Percentiles rank a stretch among this genome's conserved stretches.
phyloP scores from a whole-genome alignment of 176 grass and related monocot genomes.

The Tillandsia leiboldiana region DNA sequence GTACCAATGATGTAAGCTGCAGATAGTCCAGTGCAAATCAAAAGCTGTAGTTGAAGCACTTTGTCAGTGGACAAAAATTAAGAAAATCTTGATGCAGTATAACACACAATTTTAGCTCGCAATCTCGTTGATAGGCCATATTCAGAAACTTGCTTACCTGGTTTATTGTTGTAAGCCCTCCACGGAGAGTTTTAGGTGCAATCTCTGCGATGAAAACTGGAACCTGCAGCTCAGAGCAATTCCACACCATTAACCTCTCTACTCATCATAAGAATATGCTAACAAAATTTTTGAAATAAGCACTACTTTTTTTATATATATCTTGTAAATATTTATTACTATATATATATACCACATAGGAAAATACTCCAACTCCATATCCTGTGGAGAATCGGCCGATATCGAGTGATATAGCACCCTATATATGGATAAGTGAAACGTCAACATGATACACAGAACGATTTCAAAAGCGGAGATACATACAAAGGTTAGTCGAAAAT shows the following conservation, averaged over 20 bases:
- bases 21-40: conserved; percentile 32
- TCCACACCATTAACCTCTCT: too few species aligned
- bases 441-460: not conserved
- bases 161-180: conserved; percentile 50
- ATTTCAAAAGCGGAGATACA: not conserved
- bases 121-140: not conserved
- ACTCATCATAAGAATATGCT: too few species aligned
- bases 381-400: conserved; percentile 41
- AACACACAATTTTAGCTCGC: not conserved
- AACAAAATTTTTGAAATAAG: too few species aligned
- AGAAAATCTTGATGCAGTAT: not conserved
- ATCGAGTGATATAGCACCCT: conserved; percentile 34
- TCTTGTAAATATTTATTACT: too few species aligned
- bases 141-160: conserved; percentile 11
- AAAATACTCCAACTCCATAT: conserved; percentile 45
- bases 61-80: not conserved
- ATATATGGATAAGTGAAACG: not conserved
- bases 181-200: conserved; percentile 43
- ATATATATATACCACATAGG: conserved; percentile 34
- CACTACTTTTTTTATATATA: too few species aligned
- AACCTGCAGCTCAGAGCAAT: conserved; percentile 15
- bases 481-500: not conserved
- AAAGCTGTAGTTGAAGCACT: conserved; percentile 27
- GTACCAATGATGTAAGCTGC: conserved; percentile 36
- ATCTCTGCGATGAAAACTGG: conserved; percentile 74